A percentile compares a stretch with the other conserved stretches of the same genome.
Evolutionary conservation across 257 asterid species (phyloP).

Genomic region (Jasminum sambac): DNA sequence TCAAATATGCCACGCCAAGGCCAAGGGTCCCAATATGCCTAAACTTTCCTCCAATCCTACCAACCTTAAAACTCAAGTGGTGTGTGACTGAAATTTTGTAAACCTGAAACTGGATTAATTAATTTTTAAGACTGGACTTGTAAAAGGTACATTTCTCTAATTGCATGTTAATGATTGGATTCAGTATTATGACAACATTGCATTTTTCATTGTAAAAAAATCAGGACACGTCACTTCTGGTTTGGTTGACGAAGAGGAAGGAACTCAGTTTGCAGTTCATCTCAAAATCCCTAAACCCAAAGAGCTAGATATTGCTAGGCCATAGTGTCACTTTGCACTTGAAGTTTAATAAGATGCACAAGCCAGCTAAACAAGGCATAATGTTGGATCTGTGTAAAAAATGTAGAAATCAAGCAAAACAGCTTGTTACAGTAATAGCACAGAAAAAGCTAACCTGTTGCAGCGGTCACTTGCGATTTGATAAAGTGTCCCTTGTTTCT

Average conservation of each 20-base stretch:
- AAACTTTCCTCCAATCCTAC: background rate
- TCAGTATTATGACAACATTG: background rate
- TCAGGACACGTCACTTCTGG: background rate
- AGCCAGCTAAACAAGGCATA: slow-evolving; percentile 11
- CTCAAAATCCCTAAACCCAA: slow-evolving; percentile 5
- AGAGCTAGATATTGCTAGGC: background rate
- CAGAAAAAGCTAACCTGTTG: slow-evolving; percentile 66
- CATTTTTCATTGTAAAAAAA: background rate
- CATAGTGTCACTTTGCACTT: slow-evolving; percentile 10
- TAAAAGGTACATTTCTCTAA: no score
- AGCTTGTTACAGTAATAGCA: slow-evolving; percentile 6
- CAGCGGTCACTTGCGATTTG: slow-evolving; percentile 98
- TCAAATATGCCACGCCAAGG: background rate
- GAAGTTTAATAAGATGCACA: slow-evolving; percentile 20
- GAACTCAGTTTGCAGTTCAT: background rate
- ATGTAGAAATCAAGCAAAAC: slow-evolving; percentile 6
- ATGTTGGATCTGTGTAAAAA: slow-evolving; percentile 2
- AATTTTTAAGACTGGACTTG: background rate
- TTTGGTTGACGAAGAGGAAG: slow-evolving; percentile 6
- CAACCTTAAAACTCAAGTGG: background rate
- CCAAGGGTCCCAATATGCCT: background rate
- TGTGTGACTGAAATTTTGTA: background rate
- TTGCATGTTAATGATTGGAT: background rate
- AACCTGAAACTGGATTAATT: no score
- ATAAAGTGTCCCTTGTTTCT: slow-evolving; percentile 95